Evolutionary conservation across 1,284 basidiomycete genomes (phyloP).

Genomic region (Fomitopsis betulina): DNA sequence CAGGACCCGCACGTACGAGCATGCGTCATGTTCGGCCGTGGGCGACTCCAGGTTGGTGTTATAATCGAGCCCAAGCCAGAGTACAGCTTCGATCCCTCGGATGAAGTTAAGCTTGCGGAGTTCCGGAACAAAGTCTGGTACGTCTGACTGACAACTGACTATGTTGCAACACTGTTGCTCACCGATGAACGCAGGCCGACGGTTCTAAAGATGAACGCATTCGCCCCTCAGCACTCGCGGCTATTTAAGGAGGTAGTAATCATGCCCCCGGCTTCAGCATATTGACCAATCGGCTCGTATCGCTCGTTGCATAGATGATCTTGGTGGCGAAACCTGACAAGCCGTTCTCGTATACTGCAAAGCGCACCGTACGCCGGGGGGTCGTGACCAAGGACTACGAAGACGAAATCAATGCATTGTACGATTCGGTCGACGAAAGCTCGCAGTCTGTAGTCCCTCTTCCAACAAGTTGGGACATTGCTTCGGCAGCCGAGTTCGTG

Average conservation of each 20-base stretch:
- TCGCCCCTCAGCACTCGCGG: conserved; percentile 31
- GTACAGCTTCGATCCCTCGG: conserved; percentile 24
- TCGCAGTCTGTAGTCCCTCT: conserved; percentile 17
- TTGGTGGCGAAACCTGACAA: conserved; percentile 23
- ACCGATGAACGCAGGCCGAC: conserved; percentile 22
- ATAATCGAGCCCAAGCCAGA: conserved; percentile 29
- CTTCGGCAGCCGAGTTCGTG: conserved; percentile 22
- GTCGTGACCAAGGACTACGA: conserved; percentile 24
- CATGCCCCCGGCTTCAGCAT: not conserved
- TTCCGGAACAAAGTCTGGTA: conserved; percentile 33
- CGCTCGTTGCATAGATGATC: conserved; percentile 22
- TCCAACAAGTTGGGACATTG: conserved; percentile 26
- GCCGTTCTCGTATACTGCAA: conserved; percentile 28
- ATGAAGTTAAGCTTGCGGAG: conserved; percentile 17
- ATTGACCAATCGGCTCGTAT: not conserved
- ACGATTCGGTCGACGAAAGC: conserved; percentile 20
- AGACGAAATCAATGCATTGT: conserved; percentile 26
- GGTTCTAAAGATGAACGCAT: conserved; percentile 28
- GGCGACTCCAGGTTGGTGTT: conserved; percentile 32
- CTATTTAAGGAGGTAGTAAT: conserved; percentile 31
- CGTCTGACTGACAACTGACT: conserved; percentile 1
- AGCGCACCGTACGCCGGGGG: conserved; percentile 23
- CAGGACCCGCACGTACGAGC: conserved; percentile 24
- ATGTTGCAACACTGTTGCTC: not conserved
- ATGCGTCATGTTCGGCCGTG: conserved; percentile 37